phyloP scores from a whole-genome alignment of 192 early-diverging fungal genomes.

The Umbelopsis isabellina region DNA sequence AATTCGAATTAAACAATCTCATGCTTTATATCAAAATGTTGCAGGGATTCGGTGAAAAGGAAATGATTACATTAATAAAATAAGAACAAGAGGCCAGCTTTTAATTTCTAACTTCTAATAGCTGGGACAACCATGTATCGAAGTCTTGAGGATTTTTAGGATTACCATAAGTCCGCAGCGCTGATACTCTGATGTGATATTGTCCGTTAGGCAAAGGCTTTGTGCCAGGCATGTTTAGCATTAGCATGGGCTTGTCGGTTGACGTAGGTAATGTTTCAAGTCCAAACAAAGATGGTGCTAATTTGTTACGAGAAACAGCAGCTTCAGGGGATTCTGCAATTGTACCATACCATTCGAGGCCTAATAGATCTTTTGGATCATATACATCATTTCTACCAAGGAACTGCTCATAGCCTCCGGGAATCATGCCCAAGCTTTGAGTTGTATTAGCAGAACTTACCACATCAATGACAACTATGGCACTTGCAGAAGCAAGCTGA shows the following conservation, averaged over 20 bases:
- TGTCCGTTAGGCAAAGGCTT: constrained; percentile 16
- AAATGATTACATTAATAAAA: not conserved
- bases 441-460: constrained; percentile 22
- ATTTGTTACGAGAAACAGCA: constrained; percentile 11
- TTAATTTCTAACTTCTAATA: constrained; percentile 21
- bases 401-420: constrained; percentile 1
- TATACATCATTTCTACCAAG: constrained; percentile 20
- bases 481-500: constrained; percentile 23
- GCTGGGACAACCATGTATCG: constrained; percentile 41
- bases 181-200: constrained; percentile 41
- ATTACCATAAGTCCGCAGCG: constrained; percentile 46
- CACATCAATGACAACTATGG: constrained; percentile 18
- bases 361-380: constrained; percentile 24
- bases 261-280: not conserved
- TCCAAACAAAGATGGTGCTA: not conserved
- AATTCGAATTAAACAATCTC: too few species aligned
- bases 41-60: not conserved
- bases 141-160: constrained; percentile 39
- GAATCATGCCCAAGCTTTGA: not conserved
- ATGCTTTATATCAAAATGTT: too few species aligned
- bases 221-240: not conserved
- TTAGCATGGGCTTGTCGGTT: not conserved
- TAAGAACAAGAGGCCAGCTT: not conserved
- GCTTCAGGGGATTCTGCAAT: constrained; percentile 13
- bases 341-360: constrained; percentile 29